phyloP scores from a whole-genome alignment of 1,139 yeast species.

The Taiozyma sp. region DNA sequence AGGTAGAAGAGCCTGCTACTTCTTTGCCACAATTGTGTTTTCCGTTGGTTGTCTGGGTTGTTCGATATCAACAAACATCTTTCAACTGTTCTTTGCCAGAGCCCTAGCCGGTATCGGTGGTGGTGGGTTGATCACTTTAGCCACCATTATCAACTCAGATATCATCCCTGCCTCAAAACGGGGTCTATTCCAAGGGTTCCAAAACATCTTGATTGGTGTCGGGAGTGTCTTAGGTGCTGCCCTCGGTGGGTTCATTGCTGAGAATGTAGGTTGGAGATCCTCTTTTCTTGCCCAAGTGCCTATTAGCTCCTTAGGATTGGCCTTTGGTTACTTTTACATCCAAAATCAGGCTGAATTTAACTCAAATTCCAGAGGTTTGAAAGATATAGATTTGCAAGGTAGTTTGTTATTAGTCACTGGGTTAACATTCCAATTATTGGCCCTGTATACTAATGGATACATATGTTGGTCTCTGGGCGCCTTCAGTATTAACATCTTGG shows the following conservation, averaged over 20 bases:
- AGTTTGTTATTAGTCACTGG: conserved; percentile 47
- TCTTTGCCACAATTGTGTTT: conserved; percentile 42
- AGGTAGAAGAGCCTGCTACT: conserved; percentile 56
- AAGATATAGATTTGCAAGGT: conserved; percentile 65
- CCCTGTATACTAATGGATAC: conserved; percentile 15
- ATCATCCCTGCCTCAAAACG: conserved; percentile 48
- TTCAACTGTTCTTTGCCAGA: conserved; percentile 49
- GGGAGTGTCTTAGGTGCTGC: conserved; percentile 67
- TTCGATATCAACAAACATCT: conserved; percentile 36
- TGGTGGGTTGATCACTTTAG: conserved; percentile 52
- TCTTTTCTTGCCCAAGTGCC: conserved; percentile 58
- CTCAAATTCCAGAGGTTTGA: conserved; percentile 29
- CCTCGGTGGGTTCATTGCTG: conserved; percentile 64
- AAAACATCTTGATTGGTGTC: conserved; percentile 53
- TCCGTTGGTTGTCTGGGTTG: conserved; percentile 49
- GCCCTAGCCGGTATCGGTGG: conserved; percentile 55
- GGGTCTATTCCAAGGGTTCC: conserved; percentile 55
- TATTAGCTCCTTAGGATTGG: conserved; percentile 41
- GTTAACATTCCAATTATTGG: conserved; percentile 28
- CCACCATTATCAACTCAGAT: conserved; percentile 49
- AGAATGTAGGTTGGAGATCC: conserved; percentile 67
- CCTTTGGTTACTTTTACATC: conserved; percentile 34
- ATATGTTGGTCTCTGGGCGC: neutral
- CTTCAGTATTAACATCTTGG: conserved; percentile 1
- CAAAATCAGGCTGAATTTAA: conserved; percentile 17